These are phyloP conservation scores for Austroboletus eburneus DNA, from an alignment of 768 basidiomycete species.

Conservation along the genomic window DNA sequence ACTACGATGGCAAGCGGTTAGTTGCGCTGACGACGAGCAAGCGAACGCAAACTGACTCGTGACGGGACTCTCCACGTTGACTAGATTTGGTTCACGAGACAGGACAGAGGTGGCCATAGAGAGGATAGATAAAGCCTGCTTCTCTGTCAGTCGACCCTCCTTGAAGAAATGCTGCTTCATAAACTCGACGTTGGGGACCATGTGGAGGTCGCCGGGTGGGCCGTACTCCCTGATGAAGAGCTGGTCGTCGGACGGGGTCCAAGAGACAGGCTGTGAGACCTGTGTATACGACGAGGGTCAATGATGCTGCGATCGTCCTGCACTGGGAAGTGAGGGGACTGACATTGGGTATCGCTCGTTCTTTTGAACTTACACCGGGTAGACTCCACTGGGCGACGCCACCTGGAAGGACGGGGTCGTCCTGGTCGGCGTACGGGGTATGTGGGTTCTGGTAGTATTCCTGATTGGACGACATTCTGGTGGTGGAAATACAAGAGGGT, in stretches of 20 bases:
- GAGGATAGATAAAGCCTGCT: slow-evolving; percentile 82
- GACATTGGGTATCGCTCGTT: slow-evolving; percentile 31
- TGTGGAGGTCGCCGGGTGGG: slow-evolving; percentile 30
- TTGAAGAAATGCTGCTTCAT: slow-evolving; percentile 87
- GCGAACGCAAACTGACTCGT: slow-evolving; percentile 58
- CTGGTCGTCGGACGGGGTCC: slow-evolving; percentile 67
- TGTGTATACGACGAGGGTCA: slow-evolving; percentile 31
- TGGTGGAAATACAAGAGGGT: slow-evolving; percentile 19
- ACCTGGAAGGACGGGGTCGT: slow-evolving; percentile 28
- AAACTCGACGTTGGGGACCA: slow-evolving; percentile 70
- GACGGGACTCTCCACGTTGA: slow-evolving; percentile 83
- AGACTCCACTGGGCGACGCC: slow-evolving; percentile 23
- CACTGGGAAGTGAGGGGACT: too few species aligned
- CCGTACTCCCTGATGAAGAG: slow-evolving; percentile 57
- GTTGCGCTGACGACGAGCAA: slow-evolving; percentile 1
- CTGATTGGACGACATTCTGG: slow-evolving; percentile 23
- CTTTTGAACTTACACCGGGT: slow-evolving; percentile 21
- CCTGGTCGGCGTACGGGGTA: slow-evolving; percentile 19
- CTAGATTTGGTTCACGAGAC: slow-evolving; percentile 75
- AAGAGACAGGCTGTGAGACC: slow-evolving; percentile 66
- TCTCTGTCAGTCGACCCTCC: slow-evolving; percentile 79
- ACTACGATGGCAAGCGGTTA: slow-evolving; percentile 43
- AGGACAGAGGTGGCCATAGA: slow-evolving; percentile 63
- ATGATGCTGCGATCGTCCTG: slow-evolving; percentile 23
- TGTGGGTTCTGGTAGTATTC: slow-evolving; percentile 22